Evolutionary conservation across 2,329 filamentous ascomycete species (phyloP).

Genomic region (Venturia pyrina): DNA sequence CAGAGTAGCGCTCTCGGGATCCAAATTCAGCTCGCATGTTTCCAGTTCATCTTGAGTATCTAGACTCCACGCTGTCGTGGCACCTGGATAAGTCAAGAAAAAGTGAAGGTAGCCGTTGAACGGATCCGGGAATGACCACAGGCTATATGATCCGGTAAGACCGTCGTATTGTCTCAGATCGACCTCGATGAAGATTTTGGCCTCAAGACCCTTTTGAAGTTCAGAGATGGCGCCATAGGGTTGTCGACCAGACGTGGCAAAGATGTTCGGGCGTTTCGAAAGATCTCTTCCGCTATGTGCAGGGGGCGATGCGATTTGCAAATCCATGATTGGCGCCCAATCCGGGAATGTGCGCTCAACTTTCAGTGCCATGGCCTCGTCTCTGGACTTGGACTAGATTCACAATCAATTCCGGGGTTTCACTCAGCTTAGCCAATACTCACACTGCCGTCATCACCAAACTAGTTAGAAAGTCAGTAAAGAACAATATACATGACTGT

Average conservation of each 20-base stretch:
- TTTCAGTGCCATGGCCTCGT: constrained; percentile 1
- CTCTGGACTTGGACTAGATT: not conserved
- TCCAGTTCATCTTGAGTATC: not conserved
- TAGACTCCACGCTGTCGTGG: not conserved
- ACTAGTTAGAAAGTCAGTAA: not conserved
- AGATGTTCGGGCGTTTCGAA: constrained; percentile 19
- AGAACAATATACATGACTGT: not conserved
- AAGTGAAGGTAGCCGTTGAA: not conserved
- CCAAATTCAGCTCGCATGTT: not conserved
- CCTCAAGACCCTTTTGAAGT: constrained; percentile 32
- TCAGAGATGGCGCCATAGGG: constrained; percentile 36
- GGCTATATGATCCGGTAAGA: constrained; percentile 23
- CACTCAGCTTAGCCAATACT: not conserved
- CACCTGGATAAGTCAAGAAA: constrained; percentile 10
- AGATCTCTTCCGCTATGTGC: constrained; percentile 18
- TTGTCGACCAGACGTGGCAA: constrained; percentile 27
- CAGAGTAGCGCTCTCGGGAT: not conserved
- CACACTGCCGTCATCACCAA: not conserved
- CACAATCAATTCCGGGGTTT: not conserved
- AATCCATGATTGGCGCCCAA: constrained; percentile 45
- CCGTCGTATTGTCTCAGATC: constrained; percentile 19
- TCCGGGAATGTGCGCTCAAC: constrained; percentile 41
- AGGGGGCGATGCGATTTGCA: constrained; percentile 24
- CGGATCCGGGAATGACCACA: constrained; percentile 6
- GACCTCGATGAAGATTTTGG: constrained; percentile 19